Evolutionary conservation across 371 early-diverging fungal species (phyloP), one percentile per base, ranked within the genome.

Genomic region (Nematocida major): DNA sequence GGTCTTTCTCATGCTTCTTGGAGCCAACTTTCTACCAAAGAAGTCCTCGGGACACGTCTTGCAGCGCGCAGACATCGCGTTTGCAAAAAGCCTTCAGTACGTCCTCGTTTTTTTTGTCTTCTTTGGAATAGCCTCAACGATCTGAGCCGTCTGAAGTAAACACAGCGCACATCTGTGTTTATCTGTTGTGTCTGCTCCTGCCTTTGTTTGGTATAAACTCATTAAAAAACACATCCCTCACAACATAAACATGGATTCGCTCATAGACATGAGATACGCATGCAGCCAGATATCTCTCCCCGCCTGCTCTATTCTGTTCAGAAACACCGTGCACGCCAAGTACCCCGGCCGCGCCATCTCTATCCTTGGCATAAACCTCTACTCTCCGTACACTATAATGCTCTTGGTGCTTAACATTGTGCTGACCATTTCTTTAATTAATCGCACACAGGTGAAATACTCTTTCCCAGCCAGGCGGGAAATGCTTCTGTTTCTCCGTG

Each of bases 391-490:
- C 5, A 73, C 76, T 3, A 38, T 73, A 4, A 20, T 65, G 15
- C 20, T 43, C n/a, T 24, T 73, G 34, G n/a, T 30, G 24, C n/a
- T 73, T 18, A 36, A 24, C 20, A 20, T 59, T 32, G 13, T 22
- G 11, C 32, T 73, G 3, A 63, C 45, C 38, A 13, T 43, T 1
- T n/a, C 65, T 11, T 53, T 73, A 13, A 36, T 73, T 15, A 63
- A 61, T 4, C 32, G 76, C 49, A 73, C 76, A 38, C 11, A 40
- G n/a, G 36, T n/a, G 34, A 61, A 36, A 38, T 73, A 73, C 76
- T 73, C 76, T 5, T 73, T 63, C 51, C 76, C 76, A 7, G 76
- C 76, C 4, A 42, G 76, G 28, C 61, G 63, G 36, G 76, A 73
- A 49, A 73, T 63, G 47, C 61, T 73, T 48, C n/a, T 73, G 15